phyloP scores from a whole-genome alignment of 257 asterid species.

The Solanum chmielewskii region DNA sequence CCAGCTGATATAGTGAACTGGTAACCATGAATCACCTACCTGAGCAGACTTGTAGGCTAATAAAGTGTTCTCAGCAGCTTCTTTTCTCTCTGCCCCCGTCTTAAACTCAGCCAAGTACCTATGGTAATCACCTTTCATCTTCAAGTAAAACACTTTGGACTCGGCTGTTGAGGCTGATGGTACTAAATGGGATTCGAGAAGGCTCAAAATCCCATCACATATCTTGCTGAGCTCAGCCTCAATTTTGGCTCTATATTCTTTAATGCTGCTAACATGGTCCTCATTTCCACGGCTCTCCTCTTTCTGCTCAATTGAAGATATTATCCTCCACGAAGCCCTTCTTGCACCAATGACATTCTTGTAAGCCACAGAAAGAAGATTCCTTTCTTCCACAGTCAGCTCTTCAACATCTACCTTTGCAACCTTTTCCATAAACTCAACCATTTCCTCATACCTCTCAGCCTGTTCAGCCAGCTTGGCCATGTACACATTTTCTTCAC shows the following conservation, averaged over 20 bases:
- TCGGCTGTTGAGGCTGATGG: constrained; percentile 10
- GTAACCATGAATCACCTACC: not conserved
- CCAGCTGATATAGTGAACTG: not conserved
- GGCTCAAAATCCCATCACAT: constrained; percentile 12
- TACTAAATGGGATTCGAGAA: constrained; percentile 10
- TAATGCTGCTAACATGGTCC: constrained; percentile 8
- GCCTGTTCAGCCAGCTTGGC: constrained; percentile 16
- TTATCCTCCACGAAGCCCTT: constrained; percentile 19
- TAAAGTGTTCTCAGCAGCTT: constrained; percentile 13
- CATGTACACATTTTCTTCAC: constrained; percentile 13
- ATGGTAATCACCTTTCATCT: constrained; percentile 18
- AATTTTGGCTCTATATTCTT: constrained; percentile 10
- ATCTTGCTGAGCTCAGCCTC: constrained; percentile 16
- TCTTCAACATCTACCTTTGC: constrained; percentile 11
- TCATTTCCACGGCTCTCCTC: constrained; percentile 12
- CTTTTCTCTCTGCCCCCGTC: constrained; percentile 9
- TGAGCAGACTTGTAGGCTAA: constrained; percentile 13
- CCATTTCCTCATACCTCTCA: constrained; percentile 17
- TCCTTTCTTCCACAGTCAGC: constrained; percentile 11
- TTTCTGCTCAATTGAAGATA: constrained; percentile 16
- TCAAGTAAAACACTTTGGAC: constrained; percentile 15
- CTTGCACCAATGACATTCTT: constrained; percentile 17
- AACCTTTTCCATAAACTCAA: constrained; percentile 15
- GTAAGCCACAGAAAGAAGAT: constrained; percentile 16
- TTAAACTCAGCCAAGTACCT: constrained; percentile 16